Base-by-base conservation (phyloP, 2,329 filamentous ascomycete genomes). In the Thelonectria olida region DNA sequence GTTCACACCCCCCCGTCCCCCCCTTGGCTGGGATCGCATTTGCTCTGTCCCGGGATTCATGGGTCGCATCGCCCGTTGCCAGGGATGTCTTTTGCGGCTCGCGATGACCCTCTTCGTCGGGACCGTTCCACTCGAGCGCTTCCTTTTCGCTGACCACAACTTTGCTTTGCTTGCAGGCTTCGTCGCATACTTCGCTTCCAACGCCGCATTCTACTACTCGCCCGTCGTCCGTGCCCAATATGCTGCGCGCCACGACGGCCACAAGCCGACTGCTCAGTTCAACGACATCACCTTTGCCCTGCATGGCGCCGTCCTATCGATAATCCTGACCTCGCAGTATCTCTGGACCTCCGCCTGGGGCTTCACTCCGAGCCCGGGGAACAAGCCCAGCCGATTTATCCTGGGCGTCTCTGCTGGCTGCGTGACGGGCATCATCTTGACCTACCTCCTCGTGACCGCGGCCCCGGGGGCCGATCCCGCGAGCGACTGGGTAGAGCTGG, bases 241-340 rank as follows among this genome's bases (percentile, higher is more conserved):
- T 81, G 93, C 93, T 20, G 84, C 86, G 17, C 89, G 96, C 62
- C 88, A 98, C 76, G 77, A 85, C 45, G 88, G 90, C 5, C 88
- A 92, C 7, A 86, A 90, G 42, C 93, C 95, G 3, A 96, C 94
- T 1, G 94, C 97, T 27, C 88, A 91, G 56, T 87, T 92, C 78
- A 98, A 98, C 79, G 96, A 99, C 79, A 85, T 98, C 61, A 87
- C 89, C 13, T 98, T 98, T 75, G 93, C 94, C 15, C 81, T 88
- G 3, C 94, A 98, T 79, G 95, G 91, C 31, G 82, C 93, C 15
- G 64, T 93, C 9, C 79, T 97, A 64, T 92, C 89, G 69, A 70
- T 86, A 42, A 75, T 97, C 56, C 87, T 88, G n/a, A 89, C 91
- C 63, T 91, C 88, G 49, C 95, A 97, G 76, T 88, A 88, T 68